Conservation (phyloP, 2,329 filamentous ascomycete genomes). For the Aureobasidium sp. region DNA sequence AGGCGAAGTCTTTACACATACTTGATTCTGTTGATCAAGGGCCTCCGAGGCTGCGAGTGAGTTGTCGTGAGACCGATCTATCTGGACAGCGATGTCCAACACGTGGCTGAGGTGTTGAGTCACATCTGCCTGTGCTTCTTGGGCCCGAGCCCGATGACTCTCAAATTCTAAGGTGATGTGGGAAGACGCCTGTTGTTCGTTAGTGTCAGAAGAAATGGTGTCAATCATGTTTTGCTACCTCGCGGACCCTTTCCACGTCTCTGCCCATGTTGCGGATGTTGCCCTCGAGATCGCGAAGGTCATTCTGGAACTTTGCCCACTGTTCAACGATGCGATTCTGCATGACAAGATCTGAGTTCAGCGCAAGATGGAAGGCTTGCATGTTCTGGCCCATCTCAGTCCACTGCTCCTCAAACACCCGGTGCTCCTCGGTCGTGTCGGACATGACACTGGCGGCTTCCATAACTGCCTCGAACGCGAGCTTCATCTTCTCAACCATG, state of each 20-base stretch:
- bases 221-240: background rate
- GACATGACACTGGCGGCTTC: slow-evolving; percentile 7
- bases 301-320: slow-evolving; percentile 6
- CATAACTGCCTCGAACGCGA: slow-evolving; percentile 13
- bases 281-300: background rate
- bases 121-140: slow-evolving; percentile 3
- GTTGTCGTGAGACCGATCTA: slow-evolving; percentile 7
- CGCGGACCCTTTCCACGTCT: slow-evolving; percentile 7
- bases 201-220: background rate
- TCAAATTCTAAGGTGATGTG: slow-evolving; percentile 13
- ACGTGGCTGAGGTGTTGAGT: slow-evolving; percentile 3
- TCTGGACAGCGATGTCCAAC: slow-evolving; percentile 8
- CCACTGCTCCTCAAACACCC: slow-evolving; percentile 6
- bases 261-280: slow-evolving; percentile 2
- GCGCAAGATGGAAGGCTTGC: slow-evolving; percentile 11
- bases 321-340: slow-evolving; percentile 10
- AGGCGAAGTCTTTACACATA: background rate
- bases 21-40: slow-evolving; percentile 5
- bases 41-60: slow-evolving; percentile 2
- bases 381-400: slow-evolving; percentile 15
- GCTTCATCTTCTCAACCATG: slow-evolving; percentile 12
- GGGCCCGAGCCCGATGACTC: background rate
- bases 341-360: slow-evolving; percentile 14
- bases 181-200: background rate
- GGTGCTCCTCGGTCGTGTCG: slow-evolving; percentile 9